Evolutionary conservation across 768 basidiomycete species (phyloP), one percentile per base, ranked within the genome.

Genomic region (Coprinopsis marcescibilis): DNA sequence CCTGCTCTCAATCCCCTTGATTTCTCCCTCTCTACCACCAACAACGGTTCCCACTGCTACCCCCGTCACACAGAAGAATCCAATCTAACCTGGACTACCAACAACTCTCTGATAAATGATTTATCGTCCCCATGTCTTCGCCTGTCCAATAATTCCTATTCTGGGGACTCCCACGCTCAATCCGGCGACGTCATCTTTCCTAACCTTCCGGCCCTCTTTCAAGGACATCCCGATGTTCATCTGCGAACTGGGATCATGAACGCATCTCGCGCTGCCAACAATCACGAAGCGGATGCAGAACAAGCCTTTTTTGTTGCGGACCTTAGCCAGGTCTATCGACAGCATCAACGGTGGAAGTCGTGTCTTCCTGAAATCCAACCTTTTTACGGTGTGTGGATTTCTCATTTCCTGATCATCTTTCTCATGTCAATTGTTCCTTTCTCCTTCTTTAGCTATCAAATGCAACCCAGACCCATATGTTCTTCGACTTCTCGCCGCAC

Each of bases 391-490:
- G 52, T 49, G 83, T 69, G 46, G 27, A 44, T 49, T n/a, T 51
- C 38, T 30, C 33, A 35, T 52, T 41, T 44, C 30, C 44, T 33
- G 49, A 29, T 43, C 51, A 24, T 45, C 41, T 11, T 49, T 41
- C 26, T 36, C 43, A 33, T 26, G 39, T 50, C 8, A n/a, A 36
- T 13, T 50, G 21, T 48, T 44, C 53, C 59, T 57, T 51, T 59
- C 45, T 43, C 51, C 49, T 55, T 59, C 24, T 50, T 52, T 61
- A 92, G 92, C 96, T 50, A 81, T 98, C 60, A 99, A 99, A 70
- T 96, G 92, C 69, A 99, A 99, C 70, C 95, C 96, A 17, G 95
- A 98, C 59, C 92, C 93, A 3, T 90, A 90, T 59, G 83, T 99
- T 48, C 73, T 98, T 42, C 84, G 92, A 50, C 77, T 99, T 41